Percentiles rank a stretch among this genome's conserved stretches.
phyloP scores from a whole-genome alignment of 257 asterid genomes.

The Solanum gandarillasii region DNA sequence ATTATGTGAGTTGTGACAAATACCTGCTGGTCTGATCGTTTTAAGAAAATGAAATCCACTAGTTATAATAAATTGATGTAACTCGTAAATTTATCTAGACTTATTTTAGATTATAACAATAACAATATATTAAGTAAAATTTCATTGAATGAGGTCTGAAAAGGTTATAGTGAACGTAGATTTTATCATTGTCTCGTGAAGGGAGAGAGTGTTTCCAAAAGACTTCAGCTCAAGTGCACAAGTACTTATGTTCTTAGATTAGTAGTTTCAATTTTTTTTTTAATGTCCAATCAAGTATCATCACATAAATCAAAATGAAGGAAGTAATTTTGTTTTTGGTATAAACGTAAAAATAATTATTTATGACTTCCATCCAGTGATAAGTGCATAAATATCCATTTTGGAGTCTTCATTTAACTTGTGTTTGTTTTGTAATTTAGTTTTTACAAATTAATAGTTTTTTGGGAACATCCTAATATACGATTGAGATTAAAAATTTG shows the following conservation, averaged over 20 bases:
- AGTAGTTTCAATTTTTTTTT: not conserved
- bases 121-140: no score
- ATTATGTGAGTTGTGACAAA: not conserved
- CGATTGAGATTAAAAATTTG: not conserved
- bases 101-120: no score
- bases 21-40: not conserved
- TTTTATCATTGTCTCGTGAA: no score
- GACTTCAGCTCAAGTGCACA: not conserved
- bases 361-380: not conserved
- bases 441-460: not conserved
- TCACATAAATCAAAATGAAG: not conserved
- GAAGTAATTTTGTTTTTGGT: not conserved
- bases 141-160: not conserved
- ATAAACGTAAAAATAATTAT: not conserved
- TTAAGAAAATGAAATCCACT: not conserved
- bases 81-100: not conserved
- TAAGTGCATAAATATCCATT: not conserved
- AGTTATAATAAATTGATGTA: not conserved
- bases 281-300: not conserved
- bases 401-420: not conserved
- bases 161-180: no score
- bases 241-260: not conserved
- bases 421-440: not conserved
- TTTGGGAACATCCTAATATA: not conserved
- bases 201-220: not conserved